Evolutionary conservation across 768 basidiomycete genomes (phyloP), one percentile per base, ranked within the genome.

Genomic region (Auricularia heimuer): DNA sequence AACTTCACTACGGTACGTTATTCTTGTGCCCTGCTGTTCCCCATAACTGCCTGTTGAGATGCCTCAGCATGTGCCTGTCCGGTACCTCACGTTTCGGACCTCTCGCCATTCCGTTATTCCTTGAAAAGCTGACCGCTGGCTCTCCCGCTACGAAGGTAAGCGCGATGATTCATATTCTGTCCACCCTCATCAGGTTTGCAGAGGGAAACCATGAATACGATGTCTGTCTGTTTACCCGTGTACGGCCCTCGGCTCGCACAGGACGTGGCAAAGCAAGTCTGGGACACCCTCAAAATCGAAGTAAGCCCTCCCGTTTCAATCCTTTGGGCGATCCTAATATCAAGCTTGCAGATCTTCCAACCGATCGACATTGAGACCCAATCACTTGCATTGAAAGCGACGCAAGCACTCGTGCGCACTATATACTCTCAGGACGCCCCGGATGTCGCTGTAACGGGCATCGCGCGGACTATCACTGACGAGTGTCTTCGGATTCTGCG

Each of bases 201-300:
- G 94, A 84, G 85, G 70, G 95, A 98, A 71, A 87, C 92, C 0
- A 79, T 98, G 44, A 82, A 90, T 71, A 87, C 93, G 0, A 82
- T 98, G 73, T 74, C 84, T 0, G 73, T 75, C 1, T 94, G 90
- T 71, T 80, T 98, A 60, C 93, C 96, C 3, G 84, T 91, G 0
- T 98, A 96, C 73, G 97, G 95, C 2, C 70, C 83, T 0, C 75
- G 75, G 2, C 75, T 85, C 3, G 85, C 85, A 2, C 80, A 82
- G 14, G 81, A 82, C 10, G 82, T 83, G 64, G 89, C 89, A 1
- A 79, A 80, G 3, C 88, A 93, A 68, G 74, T 98, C n/a, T 97
- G 94, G 93, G 94, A 88, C 73, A 81, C 88, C 0, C 74, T 98
- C 39, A 96, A 93, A 72, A 80, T 98, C 33, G 97, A 98, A 82